Base-by-base conservation (phyloP, 2,329 filamentous ascomycete species). In the Macrophomina tecta region DNA sequence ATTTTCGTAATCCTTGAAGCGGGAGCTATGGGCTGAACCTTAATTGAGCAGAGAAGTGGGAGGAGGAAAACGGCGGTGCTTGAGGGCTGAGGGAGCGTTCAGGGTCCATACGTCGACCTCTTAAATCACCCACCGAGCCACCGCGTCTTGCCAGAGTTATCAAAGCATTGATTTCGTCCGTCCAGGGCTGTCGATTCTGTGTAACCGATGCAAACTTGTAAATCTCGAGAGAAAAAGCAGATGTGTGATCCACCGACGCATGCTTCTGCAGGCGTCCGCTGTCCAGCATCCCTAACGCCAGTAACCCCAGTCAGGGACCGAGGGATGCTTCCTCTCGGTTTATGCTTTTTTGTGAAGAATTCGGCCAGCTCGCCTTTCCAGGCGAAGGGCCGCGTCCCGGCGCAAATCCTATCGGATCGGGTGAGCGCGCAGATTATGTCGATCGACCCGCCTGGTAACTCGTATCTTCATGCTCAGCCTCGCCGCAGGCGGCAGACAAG, bases 201-300 rank as follows among this genome's bases (percentile, higher is more conserved):
- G 65, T 67, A 62, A 67, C 65, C 36, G 45, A 64, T 64, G 48
- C 61, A 53, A 64, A 64, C 58, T 62, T 62, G 58, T 49, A 62
- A 62, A 62, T 48, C 45, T 62, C 45, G 32, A 51, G 53, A 36
- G 53, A 58, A 65, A 65, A 65, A 56, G 53, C 52, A 65, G 63
- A 58, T 58, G 51, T 52, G 53, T 58, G 51, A 48, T 56, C 51
- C 63, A 55, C 46, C 28, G 58, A 49, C 45, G 58, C 58, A 49
- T 62, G 58, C 63, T 48, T 56, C 51, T 58, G 63, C 63, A 65
- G 51, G 52, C 32, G 18, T 23, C 63, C 53, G 51, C 52, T 58
- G 16, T 42, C 42, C 40, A 49, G 48, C 40, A 65, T 45, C 63
- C 63, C 63, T 65, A 65, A 51, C 30, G 30, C 63, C 18, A 53